Evolutionary conservation across 106 monocot species (phyloP).

Genomic region (Allium sativum): DNA sequence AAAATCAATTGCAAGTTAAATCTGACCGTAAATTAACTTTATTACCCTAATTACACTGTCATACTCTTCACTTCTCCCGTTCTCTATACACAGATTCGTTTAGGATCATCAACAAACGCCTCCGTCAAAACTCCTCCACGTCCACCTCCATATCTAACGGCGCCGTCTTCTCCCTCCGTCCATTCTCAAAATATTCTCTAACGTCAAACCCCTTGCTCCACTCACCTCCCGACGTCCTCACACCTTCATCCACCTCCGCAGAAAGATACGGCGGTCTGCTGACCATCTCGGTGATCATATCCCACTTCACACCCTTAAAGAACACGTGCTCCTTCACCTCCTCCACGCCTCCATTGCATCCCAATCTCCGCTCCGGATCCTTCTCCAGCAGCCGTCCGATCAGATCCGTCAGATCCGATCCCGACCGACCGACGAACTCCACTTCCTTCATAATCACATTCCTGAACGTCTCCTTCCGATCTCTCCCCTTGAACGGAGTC

Average conservation of each 20-base stretch:
- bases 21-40: neutral
- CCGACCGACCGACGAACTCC: constrained; percentile 47
- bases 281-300: constrained; percentile 37
- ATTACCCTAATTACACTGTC: neutral
- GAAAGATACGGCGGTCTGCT: constrained; percentile 61
- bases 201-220: constrained; percentile 32
- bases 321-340: constrained; percentile 72
- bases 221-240: constrained; percentile 9
- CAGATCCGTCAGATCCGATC: constrained; percentile 50
- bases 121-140: constrained; percentile 6
- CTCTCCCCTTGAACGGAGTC: constrained; percentile 71
- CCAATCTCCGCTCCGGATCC: constrained; percentile 50
- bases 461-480: constrained; percentile 80
- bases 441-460: constrained; percentile 50
- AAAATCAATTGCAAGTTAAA: neutral
- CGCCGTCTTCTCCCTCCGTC: constrained; percentile 19
- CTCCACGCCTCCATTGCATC: constrained; percentile 50
- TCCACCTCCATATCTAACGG: constrained; percentile 2
- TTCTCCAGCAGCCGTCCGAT: constrained; percentile 51
- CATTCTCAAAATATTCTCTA: constrained; percentile 46
- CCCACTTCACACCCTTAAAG: constrained; percentile 76
- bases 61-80: constrained; percentile 3
- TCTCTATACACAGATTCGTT: neutral
- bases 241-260: constrained; percentile 30
- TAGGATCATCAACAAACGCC: neutral